Conservation (phyloP, 345 rosid genomes). For the Passiflora organensis region DNA sequence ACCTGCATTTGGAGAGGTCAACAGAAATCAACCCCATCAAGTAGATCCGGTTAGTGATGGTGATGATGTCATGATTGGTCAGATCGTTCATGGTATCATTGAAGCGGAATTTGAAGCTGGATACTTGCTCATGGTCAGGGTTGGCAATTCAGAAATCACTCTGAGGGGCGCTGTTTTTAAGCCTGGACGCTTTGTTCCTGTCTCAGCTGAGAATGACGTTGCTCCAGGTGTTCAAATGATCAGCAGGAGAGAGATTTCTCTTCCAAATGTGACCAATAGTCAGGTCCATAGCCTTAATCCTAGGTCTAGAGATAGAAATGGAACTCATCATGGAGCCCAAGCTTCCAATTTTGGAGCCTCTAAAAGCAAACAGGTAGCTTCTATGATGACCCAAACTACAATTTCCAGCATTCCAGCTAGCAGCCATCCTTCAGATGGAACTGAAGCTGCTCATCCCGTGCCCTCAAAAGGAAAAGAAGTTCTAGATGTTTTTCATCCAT, state of each 20-base stretch:
- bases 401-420: conserved; percentile 18
- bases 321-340: conserved; percentile 14
- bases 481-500: conserved; percentile 23
- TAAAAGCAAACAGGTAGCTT: conserved; percentile 14
- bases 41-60: conserved; percentile 21
- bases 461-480: conserved; percentile 35
- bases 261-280: conserved; percentile 32
- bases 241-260: conserved; percentile 48
- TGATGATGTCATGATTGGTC: conserved; percentile 55
- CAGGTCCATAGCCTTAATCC: conserved; percentile 15
- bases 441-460: conserved; percentile 14
- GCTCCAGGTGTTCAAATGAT: conserved; percentile 73
- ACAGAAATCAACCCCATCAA: conserved; percentile 30
- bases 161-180: conserved; percentile 78
- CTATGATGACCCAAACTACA: conserved; percentile 26
- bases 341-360: conserved; percentile 20
- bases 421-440: conserved; percentile 18
- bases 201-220: conserved; percentile 53
- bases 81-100: conserved; percentile 56
- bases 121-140: conserved; percentile 61
- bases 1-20: conserved; percentile 29
- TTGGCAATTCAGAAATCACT: conserved; percentile 49
- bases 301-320: conserved; percentile 23
- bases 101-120: conserved; percentile 76
- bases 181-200: conserved; percentile 62